Percentiles rank a stretch among this genome's conserved stretches.
These are phyloP conservation scores for Cryptococcus floricola DNA, from an alignment of 1,284 basidiomycete species.

Conservation along the genomic window DNA sequence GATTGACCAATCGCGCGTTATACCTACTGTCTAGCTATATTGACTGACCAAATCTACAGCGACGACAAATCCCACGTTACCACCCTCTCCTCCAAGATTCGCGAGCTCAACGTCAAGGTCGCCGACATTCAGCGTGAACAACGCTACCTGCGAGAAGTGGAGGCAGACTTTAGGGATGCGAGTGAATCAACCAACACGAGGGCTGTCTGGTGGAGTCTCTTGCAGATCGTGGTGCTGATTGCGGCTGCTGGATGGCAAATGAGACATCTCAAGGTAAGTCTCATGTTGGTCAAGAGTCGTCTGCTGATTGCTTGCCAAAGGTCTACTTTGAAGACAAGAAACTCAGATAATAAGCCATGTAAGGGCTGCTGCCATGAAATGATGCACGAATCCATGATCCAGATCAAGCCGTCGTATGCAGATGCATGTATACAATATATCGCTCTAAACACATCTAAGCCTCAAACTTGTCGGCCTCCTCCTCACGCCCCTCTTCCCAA, in stretches of 20 bases:
- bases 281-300: slow-evolving; percentile 1
- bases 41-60: slow-evolving; percentile 11
- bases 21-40: not conserved
- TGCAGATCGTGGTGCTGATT: slow-evolving; percentile 80
- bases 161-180: slow-evolving; percentile 83
- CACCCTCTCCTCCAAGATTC: slow-evolving; percentile 77
- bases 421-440: not conserved
- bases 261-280: slow-evolving; percentile 76
- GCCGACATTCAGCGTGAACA: slow-evolving; percentile 92
- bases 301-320: slow-evolving; percentile 46
- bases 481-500: slow-evolving; percentile 45
- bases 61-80: slow-evolving; percentile 77
- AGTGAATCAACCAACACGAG: slow-evolving; percentile 83
- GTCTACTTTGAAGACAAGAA: slow-evolving; percentile 87
- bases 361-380: not conserved
- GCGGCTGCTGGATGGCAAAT: slow-evolving; percentile 89
- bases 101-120: slow-evolving; percentile 88
- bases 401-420: not conserved
- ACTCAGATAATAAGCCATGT: slow-evolving; percentile 55
- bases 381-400: not conserved
- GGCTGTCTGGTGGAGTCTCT: slow-evolving; percentile 88
- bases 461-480: slow-evolving; percentile 32
- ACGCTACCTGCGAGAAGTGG: slow-evolving; percentile 94
- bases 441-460: slow-evolving; percentile 5
- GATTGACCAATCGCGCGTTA: slow-evolving; percentile 64